Evolutionary conservation across 768 basidiomycete species (phyloP).

Genomic region (Hirschioporus abietinus): DNA sequence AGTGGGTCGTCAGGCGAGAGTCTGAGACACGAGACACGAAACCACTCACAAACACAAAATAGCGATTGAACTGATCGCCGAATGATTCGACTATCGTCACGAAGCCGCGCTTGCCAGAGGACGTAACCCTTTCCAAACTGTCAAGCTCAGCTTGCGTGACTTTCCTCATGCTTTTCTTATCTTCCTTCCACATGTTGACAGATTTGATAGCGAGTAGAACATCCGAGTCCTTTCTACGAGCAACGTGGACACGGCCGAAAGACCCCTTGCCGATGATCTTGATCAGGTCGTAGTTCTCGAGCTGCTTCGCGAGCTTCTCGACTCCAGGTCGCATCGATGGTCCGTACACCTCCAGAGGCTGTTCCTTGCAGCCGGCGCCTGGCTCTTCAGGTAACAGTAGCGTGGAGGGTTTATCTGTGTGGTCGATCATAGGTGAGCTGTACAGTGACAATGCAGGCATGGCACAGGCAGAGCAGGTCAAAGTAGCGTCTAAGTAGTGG

Average conservation of each 20-base stretch:
- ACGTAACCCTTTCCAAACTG: background rate
- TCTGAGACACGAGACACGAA: background rate
- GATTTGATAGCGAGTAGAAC: background rate
- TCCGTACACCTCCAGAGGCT: background rate
- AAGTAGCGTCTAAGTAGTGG: background rate
- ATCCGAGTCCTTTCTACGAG: background rate
- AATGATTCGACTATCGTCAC: background rate
- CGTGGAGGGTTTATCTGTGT: background rate
- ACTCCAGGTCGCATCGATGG: background rate
- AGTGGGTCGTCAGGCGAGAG: background rate
- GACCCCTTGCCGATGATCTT: background rate
- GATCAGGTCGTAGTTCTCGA: background rate
- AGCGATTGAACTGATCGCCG: conserved; percentile 1
- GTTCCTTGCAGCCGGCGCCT: background rate
- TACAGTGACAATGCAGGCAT: background rate
- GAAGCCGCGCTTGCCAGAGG: background rate
- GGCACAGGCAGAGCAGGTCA: background rate
- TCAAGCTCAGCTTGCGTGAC: background rate
- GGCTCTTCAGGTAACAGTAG: background rate
- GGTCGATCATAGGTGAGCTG: background rate
- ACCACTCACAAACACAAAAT: conserved; percentile 3
- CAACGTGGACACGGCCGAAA: background rate
- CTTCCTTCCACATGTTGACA: background rate
- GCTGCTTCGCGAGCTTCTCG: background rate
- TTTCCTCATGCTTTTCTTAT: background rate